Evolutionary conservation across 768 basidiomycete genomes (phyloP), one percentile per base, ranked within the genome.

Genomic region (Kwoniella shandongensis): DNA sequence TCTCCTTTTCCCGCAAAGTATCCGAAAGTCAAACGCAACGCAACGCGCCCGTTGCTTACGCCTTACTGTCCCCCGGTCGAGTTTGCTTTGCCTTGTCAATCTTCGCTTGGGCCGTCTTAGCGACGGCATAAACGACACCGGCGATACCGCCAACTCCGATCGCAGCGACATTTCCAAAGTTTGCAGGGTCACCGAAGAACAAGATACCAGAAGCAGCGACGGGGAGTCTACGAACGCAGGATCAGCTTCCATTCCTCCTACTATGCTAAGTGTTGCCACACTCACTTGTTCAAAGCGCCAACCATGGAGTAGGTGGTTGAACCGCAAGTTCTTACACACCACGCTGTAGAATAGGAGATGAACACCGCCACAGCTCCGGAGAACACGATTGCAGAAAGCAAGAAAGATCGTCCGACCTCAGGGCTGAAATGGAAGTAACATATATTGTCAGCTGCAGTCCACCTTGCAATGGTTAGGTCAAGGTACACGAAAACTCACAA

Each of bases 291-390:
- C 66, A 98, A 78, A 0, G 93, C 93, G 11, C 93, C 93, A 53
- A 96, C 91, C 93, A 98, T 98, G 87, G 90, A 93, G 79, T 97
- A 99, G n/a, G 96, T 99, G 42, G 96, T 98, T 61, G 93, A 97
- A 63, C 88, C 90, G 26, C 94, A 97, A 20, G 87, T 87, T 45
- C 96, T 86, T 29, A 99, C 85, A 74, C 96, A 98, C 96, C 96
- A 99, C 10, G 96, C 94, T 7, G 96, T 99, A 7, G 92, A 91
- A 75, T 92, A 99, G 12, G 92, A 97, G 69, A 99, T 99, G 44
- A 91, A 91, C 27, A 96, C 96, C 4, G 96, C 94, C 4, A 89
- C 92, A 0, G 90, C 91, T n/a, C 96, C 96, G 22, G 94, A 97
- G 77, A 98, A 92, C 3, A 85, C 88, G 71, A 98, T 98, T 2